Base-by-base conservation (phyloP, 352 stramenopile species). In the Pythium vanterpoolii region DNA sequence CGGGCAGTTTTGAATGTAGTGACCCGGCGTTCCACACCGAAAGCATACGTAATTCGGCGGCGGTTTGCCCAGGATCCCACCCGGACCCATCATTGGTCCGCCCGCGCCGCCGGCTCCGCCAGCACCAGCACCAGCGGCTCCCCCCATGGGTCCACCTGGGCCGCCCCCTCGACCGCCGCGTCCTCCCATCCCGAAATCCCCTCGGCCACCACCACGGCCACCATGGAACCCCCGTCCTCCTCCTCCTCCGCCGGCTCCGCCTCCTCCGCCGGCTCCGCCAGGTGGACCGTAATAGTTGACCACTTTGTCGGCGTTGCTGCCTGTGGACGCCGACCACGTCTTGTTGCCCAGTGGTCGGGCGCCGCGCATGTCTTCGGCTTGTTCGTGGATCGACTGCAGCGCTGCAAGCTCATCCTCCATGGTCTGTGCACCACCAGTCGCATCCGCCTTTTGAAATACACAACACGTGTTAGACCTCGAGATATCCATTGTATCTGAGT, bases 1-100 rank as follows among this genome's bases (percentile, higher is more conserved):
- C 47, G 86, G 86, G 71, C 86, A 95, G 57, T 95, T 92, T 57
- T 95, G 83, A 64, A 95, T 95, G 60, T 89, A 95, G 65, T 95
- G 86, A 38, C 86, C 86, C 40, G 86, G 83, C 14, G 80, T 89
- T 11, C 83, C 86, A 58, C 86, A 95, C 28, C 86, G 83, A 49
- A 86, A 91, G 72, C 86, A 95, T 56, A 93, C 77, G 76, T 95
- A 95, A 63, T 90, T 90, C 40, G 79, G 69, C 34, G 86, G 86
- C 57, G 86, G 86, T 38, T 79, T 90, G 45, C 80, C 80, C 64
- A 71, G 75, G 48, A 69, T 58, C 19, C 58, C 66, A 21, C 42
- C 52, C 28, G 56, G 56, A 18, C 64, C 56, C 51, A 68, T 58
- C 60, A n/a, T n/a, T n/a, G 74, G 45, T 33, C 49, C 42, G n/a